Evolutionary conservation across 306 rosid species (phyloP), one percentile per base, ranked within the genome.

Genomic region (Cajanus cajan): DNA sequence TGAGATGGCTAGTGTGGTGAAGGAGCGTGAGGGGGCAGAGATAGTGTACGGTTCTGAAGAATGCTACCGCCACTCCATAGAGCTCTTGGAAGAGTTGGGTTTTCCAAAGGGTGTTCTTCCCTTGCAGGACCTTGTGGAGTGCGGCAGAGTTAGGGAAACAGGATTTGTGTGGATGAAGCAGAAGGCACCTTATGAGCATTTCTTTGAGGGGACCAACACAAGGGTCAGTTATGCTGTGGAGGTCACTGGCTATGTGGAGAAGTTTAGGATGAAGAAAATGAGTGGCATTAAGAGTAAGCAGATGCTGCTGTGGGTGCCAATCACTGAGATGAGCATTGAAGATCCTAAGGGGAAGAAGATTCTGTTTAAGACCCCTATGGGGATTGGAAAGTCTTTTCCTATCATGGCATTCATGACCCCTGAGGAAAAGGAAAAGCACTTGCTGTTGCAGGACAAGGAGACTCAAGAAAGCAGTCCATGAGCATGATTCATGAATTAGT

Each of bases 131-230:
- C 71, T 93, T n/a, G 93, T 70, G 77, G 96, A 90, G 83, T 93
- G 96, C 59, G 98, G 98, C 1, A 85, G 96, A 4, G 93, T 88
- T 7, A 62, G 83, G 48, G 96, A 90, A 71, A 93, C 90, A 0
- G 98, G 98, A 47, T 93, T 89, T 22, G 94, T 93, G 78, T 93
- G 98, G 98, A 93, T 93, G 96, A 90, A 80, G 41, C 93, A 83
- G 19, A 93, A 78, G 76, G 82, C 68, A 0, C 96, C 97, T 0
- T 87, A 74, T 55, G 98, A 93, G 79, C 98, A 93, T 76, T 84
- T 84, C 81, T 93, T 93, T 19, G 85, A 24, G 50, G 79, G 65
- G 18, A 63, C 87, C 4, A 89, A 87, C 16, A 76, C 88, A 2
- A 50, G 82, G 8, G 98, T 93, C 15, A 88, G 90, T 55, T 90